A percentile compares a stretch with the other conserved stretches of the same genome.
These are phyloP conservation scores for Tylopilus cervinicoccineus DNA, from an alignment of 768 basidiomycete species.

Conservation along the genomic window DNA sequence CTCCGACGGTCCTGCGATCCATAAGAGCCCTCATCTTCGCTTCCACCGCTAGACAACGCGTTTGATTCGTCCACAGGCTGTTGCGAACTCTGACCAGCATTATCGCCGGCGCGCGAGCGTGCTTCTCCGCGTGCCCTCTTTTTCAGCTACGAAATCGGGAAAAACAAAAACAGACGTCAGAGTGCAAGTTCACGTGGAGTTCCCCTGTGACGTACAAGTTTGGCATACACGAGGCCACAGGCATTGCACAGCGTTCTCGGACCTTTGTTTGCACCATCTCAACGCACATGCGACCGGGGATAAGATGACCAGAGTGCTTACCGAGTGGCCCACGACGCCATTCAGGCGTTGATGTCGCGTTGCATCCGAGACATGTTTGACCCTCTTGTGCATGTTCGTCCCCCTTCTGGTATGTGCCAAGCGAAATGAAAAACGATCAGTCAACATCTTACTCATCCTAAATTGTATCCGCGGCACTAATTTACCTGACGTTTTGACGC, in stretches of 20 bases:
- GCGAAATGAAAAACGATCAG: constrained; percentile 20
- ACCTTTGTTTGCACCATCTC: constrained; percentile 43
- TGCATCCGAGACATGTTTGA: constrained; percentile 78
- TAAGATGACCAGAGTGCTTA: constrained; percentile 35
- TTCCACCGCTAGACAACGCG: constrained; percentile 27
- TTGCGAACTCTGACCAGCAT: constrained; percentile 29
- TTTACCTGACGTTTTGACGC: constrained; percentile 34
- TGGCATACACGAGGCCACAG: constrained; percentile 83
- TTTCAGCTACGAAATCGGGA: constrained; percentile 24
- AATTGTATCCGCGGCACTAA: constrained; percentile 23
- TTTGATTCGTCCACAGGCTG: constrained; percentile 25
- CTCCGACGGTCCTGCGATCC: constrained; percentile 34
- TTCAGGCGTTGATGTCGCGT: constrained; percentile 82
- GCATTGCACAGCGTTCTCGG: constrained; percentile 84
- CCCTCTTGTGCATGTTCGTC: constrained; percentile 51
- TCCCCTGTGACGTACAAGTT: constrained; percentile 56
- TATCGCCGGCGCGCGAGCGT: constrained; percentile 25
- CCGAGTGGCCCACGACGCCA: constrained; percentile 84
- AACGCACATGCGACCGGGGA: constrained; percentile 21
- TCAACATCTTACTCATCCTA: constrained; percentile 25
- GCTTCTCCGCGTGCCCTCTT: constrained; percentile 34
- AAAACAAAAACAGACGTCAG: constrained; percentile 19
- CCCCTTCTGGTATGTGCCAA: constrained; percentile 25
- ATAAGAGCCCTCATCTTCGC: constrained; percentile 33
- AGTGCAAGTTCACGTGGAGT: constrained; percentile 14